A percentile compares a stretch with the other conserved stretches of the same genome.
Conservation (phyloP, 78 protist genomes). For the Diacronema lutheri region DNA sequence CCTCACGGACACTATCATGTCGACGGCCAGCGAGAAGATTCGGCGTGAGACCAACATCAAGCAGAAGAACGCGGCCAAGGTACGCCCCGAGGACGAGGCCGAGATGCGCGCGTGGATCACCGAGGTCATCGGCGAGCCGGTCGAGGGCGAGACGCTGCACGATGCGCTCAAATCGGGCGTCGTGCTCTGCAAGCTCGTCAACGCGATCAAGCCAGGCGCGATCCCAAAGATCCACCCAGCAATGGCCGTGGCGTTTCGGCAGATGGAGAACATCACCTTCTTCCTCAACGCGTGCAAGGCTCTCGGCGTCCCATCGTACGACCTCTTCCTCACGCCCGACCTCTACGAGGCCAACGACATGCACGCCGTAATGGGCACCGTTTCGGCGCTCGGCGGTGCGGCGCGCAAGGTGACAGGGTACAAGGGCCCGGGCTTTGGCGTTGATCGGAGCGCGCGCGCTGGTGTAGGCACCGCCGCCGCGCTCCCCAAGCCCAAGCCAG, state of each 20-base stretch:
- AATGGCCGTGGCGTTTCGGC: background rate
- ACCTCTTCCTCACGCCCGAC: constrained; percentile 3
- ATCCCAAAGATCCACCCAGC: background rate
- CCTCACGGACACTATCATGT: too few relatives aligned
- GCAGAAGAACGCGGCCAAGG: background rate
- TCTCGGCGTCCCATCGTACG: background rate
- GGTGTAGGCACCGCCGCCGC: too few relatives aligned
- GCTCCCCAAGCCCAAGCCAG: too few relatives aligned
- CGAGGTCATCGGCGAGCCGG: background rate
- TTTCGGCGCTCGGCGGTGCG: constrained; percentile 19
- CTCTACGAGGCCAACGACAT: constrained; percentile 13
- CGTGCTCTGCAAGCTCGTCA: constrained; percentile 4
- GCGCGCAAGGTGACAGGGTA: background rate
- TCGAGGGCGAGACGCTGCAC: background rate
- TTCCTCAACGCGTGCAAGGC: background rate
- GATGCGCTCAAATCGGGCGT: background rate
- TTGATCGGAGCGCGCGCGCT: too few relatives aligned
- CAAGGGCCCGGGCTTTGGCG: background rate
- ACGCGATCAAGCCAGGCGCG: constrained; percentile 3
- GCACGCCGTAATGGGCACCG: constrained; percentile 5
- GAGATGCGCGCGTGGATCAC: background rate
- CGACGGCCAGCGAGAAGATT: too few relatives aligned
- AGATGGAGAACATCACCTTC: constrained; percentile 14
- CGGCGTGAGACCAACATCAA: too few relatives aligned
- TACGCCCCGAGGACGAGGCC: background rate